Percentiles rank a stretch among this genome's conserved stretches.
These are phyloP conservation scores for Ciborinia camelliae DNA, from an alignment of 2,329 filamentous ascomycete genomes.

Conservation along the genomic window DNA sequence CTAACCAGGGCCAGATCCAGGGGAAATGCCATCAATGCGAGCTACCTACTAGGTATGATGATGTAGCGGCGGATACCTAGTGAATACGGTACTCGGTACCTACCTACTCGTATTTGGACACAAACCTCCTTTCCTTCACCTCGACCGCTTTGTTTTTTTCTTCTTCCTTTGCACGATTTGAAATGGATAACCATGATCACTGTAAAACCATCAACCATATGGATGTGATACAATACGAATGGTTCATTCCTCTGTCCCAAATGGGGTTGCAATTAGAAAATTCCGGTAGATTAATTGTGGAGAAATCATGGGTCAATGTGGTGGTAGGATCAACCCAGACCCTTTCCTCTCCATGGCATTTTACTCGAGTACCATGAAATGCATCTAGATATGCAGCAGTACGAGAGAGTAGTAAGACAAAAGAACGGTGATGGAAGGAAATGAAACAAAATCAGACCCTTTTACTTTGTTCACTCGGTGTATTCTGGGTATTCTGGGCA, in stretches of 20 bases:
- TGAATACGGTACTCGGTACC: no score
- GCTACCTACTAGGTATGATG: no score
- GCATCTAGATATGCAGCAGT: conserved; percentile 5
- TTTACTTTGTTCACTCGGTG: neutral
- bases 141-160: neutral
- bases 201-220: no score
- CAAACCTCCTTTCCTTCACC: conserved; percentile 11
- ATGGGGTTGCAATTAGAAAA: neutral
- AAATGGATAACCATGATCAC: neutral
- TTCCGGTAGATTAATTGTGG: neutral
- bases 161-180: neutral
- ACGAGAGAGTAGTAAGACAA: no score
- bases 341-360: neutral
- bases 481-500: no score
- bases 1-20: neutral
- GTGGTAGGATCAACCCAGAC: neutral
- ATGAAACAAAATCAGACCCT: neutral
- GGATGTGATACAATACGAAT: neutral
- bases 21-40: no score
- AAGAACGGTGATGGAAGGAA: neutral
- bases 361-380: neutral
- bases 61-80: neutral
- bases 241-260: neutral
- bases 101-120: no score
- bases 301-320: neutral